Evolutionary conservation across 108 stramenopile species (phyloP).

Genomic region (Pseudonitzschia delicatissima): DNA sequence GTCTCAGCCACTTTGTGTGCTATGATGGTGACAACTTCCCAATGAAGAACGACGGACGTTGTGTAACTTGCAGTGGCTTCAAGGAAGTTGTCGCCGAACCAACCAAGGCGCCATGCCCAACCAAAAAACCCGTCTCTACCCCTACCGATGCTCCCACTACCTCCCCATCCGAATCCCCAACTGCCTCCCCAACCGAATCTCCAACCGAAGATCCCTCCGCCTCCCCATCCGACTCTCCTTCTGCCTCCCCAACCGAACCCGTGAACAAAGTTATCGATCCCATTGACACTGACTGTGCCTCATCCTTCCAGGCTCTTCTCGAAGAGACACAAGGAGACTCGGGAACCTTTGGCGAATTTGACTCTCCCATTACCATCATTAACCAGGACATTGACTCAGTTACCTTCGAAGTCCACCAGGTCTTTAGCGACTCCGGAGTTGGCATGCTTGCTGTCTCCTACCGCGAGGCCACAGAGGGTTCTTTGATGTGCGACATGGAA

Average conservation of each 20-base stretch:
- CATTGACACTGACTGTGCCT: background rate
- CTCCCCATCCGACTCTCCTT: background rate
- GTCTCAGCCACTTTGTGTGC: too few species aligned
- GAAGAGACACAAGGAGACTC: background rate
- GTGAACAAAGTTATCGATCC: too few species aligned
- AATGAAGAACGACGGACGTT: too few species aligned
- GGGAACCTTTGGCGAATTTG: background rate
- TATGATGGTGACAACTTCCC: too few species aligned
- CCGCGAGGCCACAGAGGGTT: background rate
- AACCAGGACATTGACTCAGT: constrained; percentile 3
- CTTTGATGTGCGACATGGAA: background rate
- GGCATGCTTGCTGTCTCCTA: background rate
- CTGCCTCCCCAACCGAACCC: background rate
- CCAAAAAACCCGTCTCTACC: too few species aligned
- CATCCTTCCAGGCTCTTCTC: background rate
- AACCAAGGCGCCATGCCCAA: background rate
- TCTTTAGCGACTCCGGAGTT: background rate
- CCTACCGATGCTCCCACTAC: background rate
- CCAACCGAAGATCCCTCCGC: background rate
- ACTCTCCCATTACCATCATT: background rate
- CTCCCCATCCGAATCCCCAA: background rate
- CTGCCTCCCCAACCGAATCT: background rate
- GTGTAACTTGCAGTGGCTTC: too few species aligned
- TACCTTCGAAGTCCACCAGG: background rate
- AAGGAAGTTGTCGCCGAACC: background rate